Base-by-base conservation (phyloP, 169 alveolate genomes). In the Cryptosporidium sp. region DNA sequence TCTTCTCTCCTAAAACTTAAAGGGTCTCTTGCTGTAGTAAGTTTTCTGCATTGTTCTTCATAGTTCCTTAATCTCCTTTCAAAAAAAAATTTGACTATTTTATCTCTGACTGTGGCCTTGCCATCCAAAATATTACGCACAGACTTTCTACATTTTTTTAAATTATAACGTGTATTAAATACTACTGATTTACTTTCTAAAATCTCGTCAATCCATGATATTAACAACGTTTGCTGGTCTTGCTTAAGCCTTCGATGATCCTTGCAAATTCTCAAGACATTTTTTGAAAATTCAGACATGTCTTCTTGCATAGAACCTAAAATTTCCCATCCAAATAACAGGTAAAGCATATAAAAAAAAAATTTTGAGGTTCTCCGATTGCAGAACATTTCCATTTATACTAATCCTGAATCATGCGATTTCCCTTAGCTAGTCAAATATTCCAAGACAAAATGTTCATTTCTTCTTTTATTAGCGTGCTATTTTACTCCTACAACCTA, bases 161-260 rank as follows among this genome's bases (percentile, higher is more conserved):
- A 58, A 21, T 73, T 51, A 59, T 55, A 73, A 51, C 68, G 62
- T 51, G 51, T 58, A 10, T n/a, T 59, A 18, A 73, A 37, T 31
- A 31, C 51, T 16, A 37, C 12, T 9, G 51, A 23, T 10, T 73
- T 50, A 14, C 29, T 73, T n/a, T 41, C 18, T 8, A 73, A 37
- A 55, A 55, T 29, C 48, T 73, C 86, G 6, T 73, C 52, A 9
- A 73, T 73, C 86, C 86, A 73, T 4, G 35, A 7, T 35, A 21
- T 31, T 3, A 73, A 14, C 52, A n/a, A 29, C 5, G 10, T 14
- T 37, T 51, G 70, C 21, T 73, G 86, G 1, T 51, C 70, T 29
- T 73, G 45, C 31, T 52, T 73, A 10, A 73, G 23, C 39, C 70
- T 50, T n/a, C 37, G 26, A 73, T 73, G 35, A 41, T 73, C 71